Conservation (phyloP, 73 alveolate genomes). For the Paramecium sonneborni region DNA sequence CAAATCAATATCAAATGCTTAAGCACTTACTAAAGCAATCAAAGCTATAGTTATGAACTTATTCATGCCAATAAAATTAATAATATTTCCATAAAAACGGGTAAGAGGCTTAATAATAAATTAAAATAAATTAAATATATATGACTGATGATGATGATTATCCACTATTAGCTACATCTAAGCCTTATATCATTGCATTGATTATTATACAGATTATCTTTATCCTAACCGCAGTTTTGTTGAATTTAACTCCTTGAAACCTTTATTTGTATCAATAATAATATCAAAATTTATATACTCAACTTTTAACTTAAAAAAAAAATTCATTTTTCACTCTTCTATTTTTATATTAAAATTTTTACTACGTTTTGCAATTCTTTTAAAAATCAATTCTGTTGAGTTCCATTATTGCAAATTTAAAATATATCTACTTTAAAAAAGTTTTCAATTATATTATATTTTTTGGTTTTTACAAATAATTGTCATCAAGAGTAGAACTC, state of each 20-base stretch:
- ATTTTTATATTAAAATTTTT: no score
- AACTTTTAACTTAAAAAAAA: background rate
- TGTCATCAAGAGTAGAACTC: no score
- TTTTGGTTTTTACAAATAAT: no score
- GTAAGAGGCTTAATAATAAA: background rate
- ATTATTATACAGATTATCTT: background rate
- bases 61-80: background rate
- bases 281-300: background rate
- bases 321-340: no score
- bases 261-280: background rate
- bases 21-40: background rate
- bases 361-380: no score
- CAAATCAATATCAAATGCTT: constrained; percentile 9
- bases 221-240: background rate
- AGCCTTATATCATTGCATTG: background rate
- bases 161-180: background rate
- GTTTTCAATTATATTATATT: no score
- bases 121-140: background rate
- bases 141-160: background rate
- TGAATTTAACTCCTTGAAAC: background rate
- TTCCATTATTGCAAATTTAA: no score
- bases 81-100: constrained; percentile 43
- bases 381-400: no score
- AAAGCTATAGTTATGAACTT: constrained; percentile 35
- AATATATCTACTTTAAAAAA: no score